These are phyloP conservation scores for Gnomoniopsis smithogilvyi DNA, from an alignment of 2,329 filamentous ascomycete genomes.

Conservation along the genomic window DNA sequence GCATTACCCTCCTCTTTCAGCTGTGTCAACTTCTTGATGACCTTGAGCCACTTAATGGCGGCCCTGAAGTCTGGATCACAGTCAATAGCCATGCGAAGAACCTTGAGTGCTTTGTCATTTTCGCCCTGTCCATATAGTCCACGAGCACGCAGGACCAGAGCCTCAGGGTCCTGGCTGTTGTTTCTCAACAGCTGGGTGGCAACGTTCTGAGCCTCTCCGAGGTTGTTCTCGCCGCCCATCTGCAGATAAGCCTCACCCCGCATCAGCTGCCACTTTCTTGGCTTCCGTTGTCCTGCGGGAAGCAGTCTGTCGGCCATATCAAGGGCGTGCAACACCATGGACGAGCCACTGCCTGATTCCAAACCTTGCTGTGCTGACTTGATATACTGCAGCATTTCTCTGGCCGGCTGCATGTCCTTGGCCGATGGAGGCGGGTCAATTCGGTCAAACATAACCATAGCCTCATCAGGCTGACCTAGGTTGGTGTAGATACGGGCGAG, in stretches of 20 bases:
- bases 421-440: conserved; percentile 78
- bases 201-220: conserved; percentile 89
- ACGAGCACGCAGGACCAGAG: conserved; percentile 82
- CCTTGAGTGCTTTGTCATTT: conserved; percentile 89
- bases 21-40: conserved; percentile 86
- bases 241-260: conserved; percentile 87
- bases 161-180: conserved; percentile 92
- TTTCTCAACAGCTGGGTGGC: conserved; percentile 81
- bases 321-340: conserved; percentile 88
- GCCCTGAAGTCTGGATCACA: conserved; percentile 90
- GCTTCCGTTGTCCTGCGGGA: conserved; percentile 70
- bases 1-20: conserved; percentile 93
- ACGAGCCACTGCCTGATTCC: conserved; percentile 71
- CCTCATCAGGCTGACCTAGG: conserved; percentile 82
- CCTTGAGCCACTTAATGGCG: conserved; percentile 82
- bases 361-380: conserved; percentile 76
- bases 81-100: conserved; percentile 84
- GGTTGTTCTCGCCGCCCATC: conserved; percentile 84
- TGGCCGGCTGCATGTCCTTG: conserved; percentile 81
- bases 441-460: conserved; percentile 74
- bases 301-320: conserved; percentile 85
- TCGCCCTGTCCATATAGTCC: conserved; percentile 89
- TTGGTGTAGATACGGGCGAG: conserved; percentile 87
- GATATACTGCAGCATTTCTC: conserved; percentile 81
- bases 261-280: conserved; percentile 92